phyloP scores from a whole-genome alignment of 2,329 filamentous ascomycete genomes.

The Botrytis deweyae region DNA sequence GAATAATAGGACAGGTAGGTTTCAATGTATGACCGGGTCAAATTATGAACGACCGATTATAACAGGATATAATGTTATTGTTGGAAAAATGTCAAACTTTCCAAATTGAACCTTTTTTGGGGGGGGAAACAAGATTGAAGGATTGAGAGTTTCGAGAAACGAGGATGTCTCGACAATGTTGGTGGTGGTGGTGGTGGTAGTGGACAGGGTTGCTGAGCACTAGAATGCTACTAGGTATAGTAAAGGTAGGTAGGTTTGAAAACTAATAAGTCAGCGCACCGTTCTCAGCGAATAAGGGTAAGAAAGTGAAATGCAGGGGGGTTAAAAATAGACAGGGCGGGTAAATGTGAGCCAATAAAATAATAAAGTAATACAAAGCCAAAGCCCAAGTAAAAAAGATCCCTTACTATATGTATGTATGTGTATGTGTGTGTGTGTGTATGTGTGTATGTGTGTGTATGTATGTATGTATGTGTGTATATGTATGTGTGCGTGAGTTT shows the following conservation, averaged over 20 bases:
- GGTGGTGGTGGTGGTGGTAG: slow-evolving; percentile 17
- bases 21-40: background rate
- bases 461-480: background rate
- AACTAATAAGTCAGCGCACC: slow-evolving; percentile 23
- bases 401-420: slow-evolving; percentile 12
- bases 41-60: background rate
- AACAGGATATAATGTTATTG: slow-evolving; percentile 7
- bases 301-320: slow-evolving; percentile 16
- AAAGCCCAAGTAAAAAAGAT: background rate
- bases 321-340: slow-evolving; percentile 22
- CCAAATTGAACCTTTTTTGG: background rate
- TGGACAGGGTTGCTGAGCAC: slow-evolving; percentile 14
- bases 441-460: background rate
- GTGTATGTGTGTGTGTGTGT: background rate
- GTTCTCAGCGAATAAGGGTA: slow-evolving; percentile 21
- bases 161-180: slow-evolving; percentile 21
- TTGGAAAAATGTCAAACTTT: background rate
- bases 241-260: slow-evolving; percentile 6
- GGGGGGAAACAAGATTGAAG: slow-evolving; percentile 20
- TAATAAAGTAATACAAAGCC: background rate
- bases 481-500: background rate
- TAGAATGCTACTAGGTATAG: background rate
- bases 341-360: slow-evolving; percentile 17
- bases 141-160: slow-evolving; percentile 22
- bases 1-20: background rate